Base-by-base conservation (phyloP, 2,329 filamentous ascomycete genomes). In the Phaeomoniella chlamydospora region DNA sequence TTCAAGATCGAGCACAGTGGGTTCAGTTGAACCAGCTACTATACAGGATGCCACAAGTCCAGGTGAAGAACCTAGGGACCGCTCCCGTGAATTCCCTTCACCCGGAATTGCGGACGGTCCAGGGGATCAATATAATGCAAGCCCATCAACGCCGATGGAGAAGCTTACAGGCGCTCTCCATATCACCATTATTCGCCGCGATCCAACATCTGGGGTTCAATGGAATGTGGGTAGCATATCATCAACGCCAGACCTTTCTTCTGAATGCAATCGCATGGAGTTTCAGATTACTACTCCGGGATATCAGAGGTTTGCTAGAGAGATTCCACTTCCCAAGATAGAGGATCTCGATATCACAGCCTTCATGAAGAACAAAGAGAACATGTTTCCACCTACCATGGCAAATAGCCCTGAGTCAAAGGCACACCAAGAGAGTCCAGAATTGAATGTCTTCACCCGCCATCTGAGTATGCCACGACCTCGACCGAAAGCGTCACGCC, bases 141-240 rank as follows among this genome's bases (percentile, higher is more conserved):
- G 6, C n/a, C 9, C 22, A 9, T 6, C 6, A 26, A 6, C 22
- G 6, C 9, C 22, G 22, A 6, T n/a, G n/a, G 22, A 26, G 10
- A 4, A 11, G 29, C 34, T 10, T 4, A 18, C 29, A n/a, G 29
- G 34, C 5, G 30, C 34, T 10, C 14, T 17, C 35, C 51, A 53
- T 37, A 53, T 66, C 32, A 77, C 74, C 0, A 55, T 87, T 11
- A 84, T 86, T 46, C 75, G 81, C n/a, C 72, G 80, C 43, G 77
- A 86, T 50, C 78, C 78, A 1, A 64, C 68, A 15, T 72, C 76
- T 5, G 74, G 74, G 5, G 66, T 65, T 37, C 81, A 86, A 53
- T 85, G 80, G 79, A 86, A 86, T 49, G 68, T 86, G 10, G 81
- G 76, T 15, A 74, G 67, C 37, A 67, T 85, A 34, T 68, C 66